phyloP scores from a whole-genome alignment of 2,329 filamentous ascomycete species.

The Pseudocercospora ulei region DNA sequence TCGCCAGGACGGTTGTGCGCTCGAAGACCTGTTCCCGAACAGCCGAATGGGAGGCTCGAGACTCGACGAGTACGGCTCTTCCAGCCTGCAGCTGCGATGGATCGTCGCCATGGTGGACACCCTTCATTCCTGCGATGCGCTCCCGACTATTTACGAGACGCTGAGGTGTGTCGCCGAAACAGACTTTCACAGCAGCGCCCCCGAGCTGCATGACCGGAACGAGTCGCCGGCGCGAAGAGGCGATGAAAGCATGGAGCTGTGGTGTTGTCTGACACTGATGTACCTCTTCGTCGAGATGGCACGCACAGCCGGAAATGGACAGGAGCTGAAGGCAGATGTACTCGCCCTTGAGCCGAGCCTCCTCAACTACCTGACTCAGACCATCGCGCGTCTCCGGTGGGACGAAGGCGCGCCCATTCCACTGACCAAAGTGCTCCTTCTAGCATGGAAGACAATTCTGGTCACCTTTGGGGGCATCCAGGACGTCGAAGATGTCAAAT shows the following conservation, averaged over 20 bases:
- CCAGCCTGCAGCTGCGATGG: constrained; percentile 39
- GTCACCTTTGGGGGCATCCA: constrained; percentile 72
- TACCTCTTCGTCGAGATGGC: constrained; percentile 44
- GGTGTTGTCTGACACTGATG: constrained; percentile 43
- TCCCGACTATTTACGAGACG: constrained; percentile 37
- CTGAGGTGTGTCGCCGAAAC: constrained; percentile 32
- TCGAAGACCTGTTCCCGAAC: constrained; percentile 26
- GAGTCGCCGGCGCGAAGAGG: constrained; percentile 25
- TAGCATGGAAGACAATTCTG: constrained; percentile 87
- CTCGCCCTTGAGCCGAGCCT: constrained; percentile 49
- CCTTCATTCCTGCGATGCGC: constrained; percentile 36
- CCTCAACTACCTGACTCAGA: constrained; percentile 60
- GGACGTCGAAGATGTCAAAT: constrained; percentile 65
- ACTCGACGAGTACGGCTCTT: constrained; percentile 30
- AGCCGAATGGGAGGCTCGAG: constrained; percentile 27
- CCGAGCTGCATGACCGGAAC: constrained; percentile 23
- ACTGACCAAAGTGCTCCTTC: constrained; percentile 47
- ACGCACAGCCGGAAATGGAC: constrained; percentile 28
- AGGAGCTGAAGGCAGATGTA: constrained; percentile 29
- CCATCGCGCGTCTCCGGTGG: constrained; percentile 48
- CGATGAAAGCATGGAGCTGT: constrained; percentile 38
- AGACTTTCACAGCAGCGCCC: constrained; percentile 23
- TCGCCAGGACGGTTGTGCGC: constrained; percentile 23
- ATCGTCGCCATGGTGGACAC: constrained; percentile 40
- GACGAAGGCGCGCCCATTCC: constrained; percentile 52